A percentile compares a stretch with the other conserved stretches of the same genome.
phyloP scores from a whole-genome alignment of 129 eudicot genomes.

The Logfia minima region DNA sequence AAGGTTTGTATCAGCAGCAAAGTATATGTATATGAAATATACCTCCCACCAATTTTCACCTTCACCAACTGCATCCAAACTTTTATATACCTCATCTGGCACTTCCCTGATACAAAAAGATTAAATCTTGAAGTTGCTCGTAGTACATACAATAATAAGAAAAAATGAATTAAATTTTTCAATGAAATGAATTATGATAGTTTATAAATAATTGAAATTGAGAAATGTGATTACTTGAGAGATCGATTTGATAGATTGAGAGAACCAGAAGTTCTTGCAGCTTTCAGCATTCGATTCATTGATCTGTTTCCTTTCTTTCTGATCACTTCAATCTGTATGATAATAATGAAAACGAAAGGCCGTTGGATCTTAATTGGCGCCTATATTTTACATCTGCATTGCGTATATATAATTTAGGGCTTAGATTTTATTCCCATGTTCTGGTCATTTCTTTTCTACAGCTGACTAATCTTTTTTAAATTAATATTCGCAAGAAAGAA shows the following conservation, averaged over 20 bases:
- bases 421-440: neutral
- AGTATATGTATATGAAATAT: neutral
- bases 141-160: neutral
- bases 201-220: constrained; percentile 1
- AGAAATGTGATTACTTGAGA: constrained; percentile 49
- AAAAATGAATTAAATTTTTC: no score
- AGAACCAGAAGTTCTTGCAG: constrained; percentile 91
- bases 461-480: neutral
- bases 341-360: neutral
- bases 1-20: neutral
- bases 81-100: constrained; percentile 82
- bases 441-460: neutral
- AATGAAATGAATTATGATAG: neutral
- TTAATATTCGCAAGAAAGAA: no score
- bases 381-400: neutral
- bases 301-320: constrained; percentile 3
- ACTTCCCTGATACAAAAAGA: constrained; percentile 61
- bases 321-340: constrained; percentile 11
- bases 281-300: constrained; percentile 90
- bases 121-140: neutral
- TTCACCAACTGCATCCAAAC: constrained; percentile 75
- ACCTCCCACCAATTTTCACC: constrained; percentile 99
- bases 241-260: constrained; percentile 92
- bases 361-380: neutral
- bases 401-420: neutral